These are phyloP conservation scores for Stentor roeselii DNA, from an alignment of 73 alveolate genomes.

Conservation along the genomic window DNA sequence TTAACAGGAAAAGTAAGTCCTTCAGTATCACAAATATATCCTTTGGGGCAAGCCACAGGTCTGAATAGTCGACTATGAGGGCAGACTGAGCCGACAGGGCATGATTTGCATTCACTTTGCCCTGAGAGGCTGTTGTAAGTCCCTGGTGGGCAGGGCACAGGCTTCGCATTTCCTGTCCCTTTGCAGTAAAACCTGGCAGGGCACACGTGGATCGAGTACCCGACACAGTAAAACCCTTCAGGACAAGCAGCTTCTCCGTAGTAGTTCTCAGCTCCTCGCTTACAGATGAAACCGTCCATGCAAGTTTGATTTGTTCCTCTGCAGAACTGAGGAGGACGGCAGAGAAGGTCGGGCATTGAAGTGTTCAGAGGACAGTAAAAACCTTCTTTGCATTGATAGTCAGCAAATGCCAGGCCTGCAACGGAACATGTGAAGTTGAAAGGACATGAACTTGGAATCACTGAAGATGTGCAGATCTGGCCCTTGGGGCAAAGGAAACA, in stretches of 20 bases:
- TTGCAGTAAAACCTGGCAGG: slow-evolving; percentile 83
- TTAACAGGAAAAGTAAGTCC: slow-evolving; percentile 56
- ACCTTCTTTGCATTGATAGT: slow-evolving; percentile 35
- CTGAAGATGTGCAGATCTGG: slow-evolving; percentile 45
- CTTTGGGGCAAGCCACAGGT: slow-evolving; percentile 73
- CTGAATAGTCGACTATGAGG: slow-evolving; percentile 63
- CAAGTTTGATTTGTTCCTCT: slow-evolving; percentile 43
- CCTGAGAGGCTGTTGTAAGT: slow-evolving; percentile 67
- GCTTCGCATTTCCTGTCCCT: slow-evolving; percentile 66
- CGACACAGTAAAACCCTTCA: slow-evolving; percentile 74
- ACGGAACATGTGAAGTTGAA: slow-evolving; percentile 26
- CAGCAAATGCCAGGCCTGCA: slow-evolving; percentile 34
- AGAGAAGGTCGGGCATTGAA: not conserved
- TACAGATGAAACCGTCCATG: slow-evolving; percentile 59
- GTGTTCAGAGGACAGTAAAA: not conserved
- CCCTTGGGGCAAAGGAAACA: slow-evolving; percentile 53
- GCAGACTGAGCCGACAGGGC: slow-evolving; percentile 75
- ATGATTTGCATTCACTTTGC: slow-evolving; percentile 60
- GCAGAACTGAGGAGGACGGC: slow-evolving; percentile 5
- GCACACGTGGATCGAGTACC: slow-evolving; percentile 48
- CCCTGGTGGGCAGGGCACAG: slow-evolving; percentile 68
- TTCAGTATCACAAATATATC: slow-evolving; percentile 67
- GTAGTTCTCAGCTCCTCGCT: slow-evolving; percentile 49
- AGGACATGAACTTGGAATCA: slow-evolving; percentile 38
- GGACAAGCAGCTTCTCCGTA: slow-evolving; percentile 72